phyloP scores from a whole-genome alignment of 495 filamentous ascomycete genomes.

The Xylaria cubensis region DNA sequence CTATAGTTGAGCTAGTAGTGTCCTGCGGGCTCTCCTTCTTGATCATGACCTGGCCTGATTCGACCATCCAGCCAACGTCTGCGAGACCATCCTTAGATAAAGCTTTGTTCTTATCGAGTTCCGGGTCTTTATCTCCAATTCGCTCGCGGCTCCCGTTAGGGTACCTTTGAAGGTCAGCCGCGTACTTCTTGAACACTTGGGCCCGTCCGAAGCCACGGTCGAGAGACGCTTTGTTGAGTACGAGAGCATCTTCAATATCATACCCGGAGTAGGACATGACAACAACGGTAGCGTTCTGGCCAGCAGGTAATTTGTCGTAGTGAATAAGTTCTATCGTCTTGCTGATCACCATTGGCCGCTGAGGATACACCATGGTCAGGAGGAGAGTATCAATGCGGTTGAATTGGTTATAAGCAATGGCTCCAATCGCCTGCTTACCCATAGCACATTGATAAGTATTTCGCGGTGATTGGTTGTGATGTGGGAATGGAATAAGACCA shows the following conservation, averaged over 20 bases:
- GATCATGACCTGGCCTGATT: slow-evolving; percentile 79
- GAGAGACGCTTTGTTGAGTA: slow-evolving; percentile 92
- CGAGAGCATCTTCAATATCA: slow-evolving; percentile 98
- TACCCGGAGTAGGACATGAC: slow-evolving; percentile 99
- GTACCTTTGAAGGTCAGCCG: slow-evolving; percentile 77
- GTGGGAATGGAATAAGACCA: slow-evolving; percentile 95
- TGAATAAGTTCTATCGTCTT: slow-evolving; percentile 95
- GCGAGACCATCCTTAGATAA: slow-evolving; percentile 84
- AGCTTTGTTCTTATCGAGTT: slow-evolving; percentile 73
- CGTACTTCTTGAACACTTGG: slow-evolving; percentile 92
- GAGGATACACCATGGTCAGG: slow-evolving; percentile 96
- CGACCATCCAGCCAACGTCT: slow-evolving; percentile 77
- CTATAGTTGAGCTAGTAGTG: slow-evolving; percentile 69
- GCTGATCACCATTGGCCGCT: slow-evolving; percentile 96
- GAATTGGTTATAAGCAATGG: slow-evolving; percentile 97
- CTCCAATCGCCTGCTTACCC: slow-evolving; percentile 99
- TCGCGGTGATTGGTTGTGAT: slow-evolving; percentile 98
- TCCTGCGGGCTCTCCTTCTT: slow-evolving; percentile 84
- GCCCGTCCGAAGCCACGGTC: slow-evolving; percentile 95
- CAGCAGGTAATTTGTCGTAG: slow-evolving; percentile 96
- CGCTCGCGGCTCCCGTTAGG: slow-evolving; percentile 79
- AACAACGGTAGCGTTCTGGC: slow-evolving; percentile 94
- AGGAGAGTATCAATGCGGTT: slow-evolving; percentile 92
- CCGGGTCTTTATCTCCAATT: slow-evolving; percentile 67
- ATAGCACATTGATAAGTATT: slow-evolving; percentile 99